Conservation (phyloP, 1,284 basidiomycete genomes). For the Trichosporon sp. region DNA sequence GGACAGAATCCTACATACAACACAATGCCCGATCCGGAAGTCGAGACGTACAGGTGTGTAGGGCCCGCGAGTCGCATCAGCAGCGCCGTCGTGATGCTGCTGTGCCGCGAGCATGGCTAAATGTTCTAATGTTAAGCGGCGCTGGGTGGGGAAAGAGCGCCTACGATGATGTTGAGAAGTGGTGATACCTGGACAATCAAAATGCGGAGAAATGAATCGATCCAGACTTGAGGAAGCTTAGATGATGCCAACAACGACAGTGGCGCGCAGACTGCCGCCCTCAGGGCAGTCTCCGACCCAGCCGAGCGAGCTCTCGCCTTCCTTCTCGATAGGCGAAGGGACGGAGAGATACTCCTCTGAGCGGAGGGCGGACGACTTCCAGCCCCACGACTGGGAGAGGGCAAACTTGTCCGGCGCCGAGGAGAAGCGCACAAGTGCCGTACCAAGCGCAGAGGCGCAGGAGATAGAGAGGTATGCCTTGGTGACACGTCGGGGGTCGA, state of each 20-base stretch:
- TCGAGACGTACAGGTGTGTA: background rate
- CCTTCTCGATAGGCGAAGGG: constrained; percentile 50
- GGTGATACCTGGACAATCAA: too few relatives aligned
- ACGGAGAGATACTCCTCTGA: constrained; percentile 45
- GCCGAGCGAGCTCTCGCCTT: constrained; percentile 54
- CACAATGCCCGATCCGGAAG: background rate
- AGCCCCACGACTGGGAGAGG: constrained; percentile 55
- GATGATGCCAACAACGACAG: constrained; percentile 65
- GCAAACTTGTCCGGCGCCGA: constrained; percentile 81
- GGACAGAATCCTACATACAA: background rate
- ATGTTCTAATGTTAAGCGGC: background rate
- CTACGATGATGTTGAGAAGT: background rate
- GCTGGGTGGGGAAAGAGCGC: background rate
- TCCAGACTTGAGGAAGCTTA: constrained; percentile 36
- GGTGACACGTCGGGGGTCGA: constrained; percentile 46
- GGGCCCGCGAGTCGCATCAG: background rate
- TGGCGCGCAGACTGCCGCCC: constrained; percentile 64
- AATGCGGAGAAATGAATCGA: background rate
- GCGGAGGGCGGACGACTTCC: constrained; percentile 48
- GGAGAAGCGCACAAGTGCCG: constrained; percentile 69
- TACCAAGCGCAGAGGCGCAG: constrained; percentile 73
- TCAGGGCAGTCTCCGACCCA: constrained; percentile 41
- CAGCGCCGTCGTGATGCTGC: background rate
- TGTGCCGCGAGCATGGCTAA: background rate
- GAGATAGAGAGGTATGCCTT: constrained; percentile 70